Percentiles rank a stretch among this genome's conserved stretches.
Conservation (phyloP, 1,284 basidiomycete genomes). For the Cryptococcus sp. region DNA sequence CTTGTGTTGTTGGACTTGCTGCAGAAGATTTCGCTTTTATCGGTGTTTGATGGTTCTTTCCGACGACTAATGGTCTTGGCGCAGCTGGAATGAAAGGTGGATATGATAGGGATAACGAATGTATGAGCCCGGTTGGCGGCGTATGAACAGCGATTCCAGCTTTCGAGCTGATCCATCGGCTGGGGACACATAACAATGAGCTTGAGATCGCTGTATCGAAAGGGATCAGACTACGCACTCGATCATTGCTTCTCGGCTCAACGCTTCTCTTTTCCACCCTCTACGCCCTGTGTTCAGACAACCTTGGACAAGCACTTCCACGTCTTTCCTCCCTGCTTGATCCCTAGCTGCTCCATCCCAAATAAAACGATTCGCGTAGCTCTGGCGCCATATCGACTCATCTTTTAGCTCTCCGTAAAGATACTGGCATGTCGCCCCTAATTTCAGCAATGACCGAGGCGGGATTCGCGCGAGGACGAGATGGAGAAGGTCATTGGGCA, state of each 20-base stretch:
- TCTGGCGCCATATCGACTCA: slow-evolving; percentile 46
- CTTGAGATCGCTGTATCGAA: neutral
- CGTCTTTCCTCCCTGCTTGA: slow-evolving; percentile 21
- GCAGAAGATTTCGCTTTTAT: slow-evolving; percentile 9
- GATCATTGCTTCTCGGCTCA: slow-evolving; percentile 43
- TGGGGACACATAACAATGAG: slow-evolving; percentile 7
- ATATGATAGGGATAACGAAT: slow-evolving; percentile 47
- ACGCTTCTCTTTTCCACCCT: slow-evolving; percentile 41
- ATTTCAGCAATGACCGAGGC: slow-evolving; percentile 36
- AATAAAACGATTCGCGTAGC: slow-evolving; percentile 47
- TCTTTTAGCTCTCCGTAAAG: slow-evolving; percentile 33
- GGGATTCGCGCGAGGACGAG: slow-evolving; percentile 39
- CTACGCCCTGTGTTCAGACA: slow-evolving; percentile 22
- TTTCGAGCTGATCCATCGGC: slow-evolving; percentile 45
- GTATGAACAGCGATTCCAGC: slow-evolving; percentile 36
- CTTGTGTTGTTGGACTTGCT: slow-evolving; percentile 1
- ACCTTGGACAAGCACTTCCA: slow-evolving; percentile 32
- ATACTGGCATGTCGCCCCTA: slow-evolving; percentile 36
- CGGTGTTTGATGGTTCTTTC: slow-evolving; percentile 30
- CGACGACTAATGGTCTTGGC: slow-evolving; percentile 26
- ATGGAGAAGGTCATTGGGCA: slow-evolving; percentile 46
- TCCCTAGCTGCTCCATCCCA: slow-evolving; percentile 27
- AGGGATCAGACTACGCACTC: slow-evolving; percentile 32
- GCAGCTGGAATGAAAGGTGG: slow-evolving; percentile 27
- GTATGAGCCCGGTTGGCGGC: slow-evolving; percentile 41